A percentile compares a stretch with the other conserved stretches of the same genome.
Conservation (phyloP, 73 alveolate species). For the Paramecium sonneborni region DNA sequence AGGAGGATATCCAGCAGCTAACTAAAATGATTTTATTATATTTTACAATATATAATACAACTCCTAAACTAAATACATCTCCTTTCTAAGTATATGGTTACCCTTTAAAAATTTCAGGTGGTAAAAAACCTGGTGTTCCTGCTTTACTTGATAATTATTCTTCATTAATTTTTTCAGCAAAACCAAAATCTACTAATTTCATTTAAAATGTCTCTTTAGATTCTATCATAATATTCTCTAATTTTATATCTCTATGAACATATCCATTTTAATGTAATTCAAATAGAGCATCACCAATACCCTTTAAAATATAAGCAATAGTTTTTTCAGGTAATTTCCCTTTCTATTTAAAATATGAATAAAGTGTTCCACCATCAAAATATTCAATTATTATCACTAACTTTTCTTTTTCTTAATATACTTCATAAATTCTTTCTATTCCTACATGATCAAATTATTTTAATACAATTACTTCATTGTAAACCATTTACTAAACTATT, state of each 20-base stretch:
- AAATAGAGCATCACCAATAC: not conserved
- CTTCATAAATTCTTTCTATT: slow-evolving; percentile 86
- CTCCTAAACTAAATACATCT: slow-evolving; percentile 66
- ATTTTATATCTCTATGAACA: slow-evolving; percentile 70
- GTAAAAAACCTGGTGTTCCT: slow-evolving; percentile 67
- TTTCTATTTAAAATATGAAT: not conserved
- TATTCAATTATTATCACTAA: slow-evolving; percentile 88
- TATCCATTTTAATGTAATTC: slow-evolving; percentile 16
- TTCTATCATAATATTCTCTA: slow-evolving; percentile 63
- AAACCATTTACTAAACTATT: slow-evolving; percentile 76
- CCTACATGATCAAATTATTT: slow-evolving; percentile 85
- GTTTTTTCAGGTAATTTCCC: not conserved
- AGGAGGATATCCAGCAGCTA: slow-evolving; percentile 31
- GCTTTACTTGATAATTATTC: slow-evolving; percentile 43
- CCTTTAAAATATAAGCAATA: not conserved
- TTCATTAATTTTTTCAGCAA: slow-evolving; percentile 62
- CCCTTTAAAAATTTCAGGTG: slow-evolving; percentile 63
- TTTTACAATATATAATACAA: slow-evolving; percentile 32
- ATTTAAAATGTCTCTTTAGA: not conserved
- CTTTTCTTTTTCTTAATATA: slow-evolving; percentile 82
- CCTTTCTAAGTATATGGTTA: slow-evolving; percentile 62
- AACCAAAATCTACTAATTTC: slow-evolving; percentile 67
- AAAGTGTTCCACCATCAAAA: not conserved
- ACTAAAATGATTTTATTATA: not conserved
- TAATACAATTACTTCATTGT: slow-evolving; percentile 82